phyloP scores from a whole-genome alignment of 2,329 filamentous ascomycete genomes.

The Mycogone perniciosa region DNA sequence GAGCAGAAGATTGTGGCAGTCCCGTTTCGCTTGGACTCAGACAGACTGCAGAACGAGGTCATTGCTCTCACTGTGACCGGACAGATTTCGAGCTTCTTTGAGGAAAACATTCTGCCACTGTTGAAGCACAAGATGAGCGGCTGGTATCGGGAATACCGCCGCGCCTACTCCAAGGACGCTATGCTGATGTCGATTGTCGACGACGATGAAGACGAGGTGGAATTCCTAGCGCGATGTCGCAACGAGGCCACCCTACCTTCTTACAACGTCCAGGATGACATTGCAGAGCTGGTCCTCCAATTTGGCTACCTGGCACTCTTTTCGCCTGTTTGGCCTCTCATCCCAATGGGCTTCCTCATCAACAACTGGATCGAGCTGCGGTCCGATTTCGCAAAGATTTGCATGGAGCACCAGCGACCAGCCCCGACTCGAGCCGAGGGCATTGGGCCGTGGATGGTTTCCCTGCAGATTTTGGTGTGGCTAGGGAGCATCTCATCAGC shows the following conservation, averaged over 20 bases:
- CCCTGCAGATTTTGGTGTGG: conserved; percentile 63
- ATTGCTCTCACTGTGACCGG: conserved; percentile 70
- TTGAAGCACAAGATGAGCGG: conserved; percentile 53
- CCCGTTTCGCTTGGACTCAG: conserved; percentile 58
- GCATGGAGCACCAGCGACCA: conserved; percentile 65
- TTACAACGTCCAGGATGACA: conserved; percentile 68
- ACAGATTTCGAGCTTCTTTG: conserved; percentile 63
- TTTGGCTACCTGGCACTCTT: conserved; percentile 71
- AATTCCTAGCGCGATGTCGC: conserved; percentile 58
- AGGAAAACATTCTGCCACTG: conserved; percentile 65
- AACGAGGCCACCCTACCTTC: conserved; percentile 59
- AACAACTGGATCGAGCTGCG: conserved; percentile 76
- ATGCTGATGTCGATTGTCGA: conserved; percentile 41
- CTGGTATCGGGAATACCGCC: conserved; percentile 37
- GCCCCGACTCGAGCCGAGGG: conserved; percentile 63
- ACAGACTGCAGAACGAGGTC: conserved; percentile 62
- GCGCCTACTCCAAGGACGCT: conserved; percentile 31
- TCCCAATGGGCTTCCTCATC: conserved; percentile 63
- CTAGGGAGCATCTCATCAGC: conserved; percentile 66
- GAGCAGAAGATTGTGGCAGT: conserved; percentile 46
- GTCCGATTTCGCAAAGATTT: conserved; percentile 72
- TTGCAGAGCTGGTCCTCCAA: conserved; percentile 66
- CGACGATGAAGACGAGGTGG: conserved; percentile 57
- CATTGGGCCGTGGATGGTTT: conserved; percentile 67
- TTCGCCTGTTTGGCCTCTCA: conserved; percentile 69